A percentile compares a stretch with the other conserved stretches of the same genome.
phyloP scores from a whole-genome alignment of 345 rosid genomes.

The Sisymbrium altissimum region DNA sequence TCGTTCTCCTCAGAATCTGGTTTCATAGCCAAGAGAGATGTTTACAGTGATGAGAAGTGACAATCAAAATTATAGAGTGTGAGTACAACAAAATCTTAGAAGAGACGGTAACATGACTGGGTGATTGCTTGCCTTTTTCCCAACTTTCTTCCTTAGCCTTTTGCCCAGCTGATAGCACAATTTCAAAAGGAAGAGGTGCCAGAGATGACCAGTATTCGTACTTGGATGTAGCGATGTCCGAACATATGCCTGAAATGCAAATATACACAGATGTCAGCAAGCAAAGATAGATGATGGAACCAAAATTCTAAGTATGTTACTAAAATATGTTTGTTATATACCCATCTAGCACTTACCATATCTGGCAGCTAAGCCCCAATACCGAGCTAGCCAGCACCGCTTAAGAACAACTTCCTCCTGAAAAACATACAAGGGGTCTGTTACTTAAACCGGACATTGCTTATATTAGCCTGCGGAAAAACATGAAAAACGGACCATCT shows the following conservation, averaged over 20 bases:
- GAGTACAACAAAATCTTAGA: conserved; percentile 2
- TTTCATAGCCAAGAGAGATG: conserved; percentile 2
- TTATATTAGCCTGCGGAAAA: background rate
- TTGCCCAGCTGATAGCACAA: conserved; percentile 96
- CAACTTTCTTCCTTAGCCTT: conserved; percentile 85
- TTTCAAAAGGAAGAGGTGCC: conserved; percentile 97
- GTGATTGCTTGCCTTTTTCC: conserved; percentile 60
- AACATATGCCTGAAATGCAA: conserved; percentile 71
- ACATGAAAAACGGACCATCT: conserved; percentile 69
- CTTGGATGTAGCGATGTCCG: conserved; percentile 83
- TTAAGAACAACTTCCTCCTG: conserved; percentile 99
- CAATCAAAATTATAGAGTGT: background rate
- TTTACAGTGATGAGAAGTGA: conserved; percentile 5
- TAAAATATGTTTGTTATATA: conserved; percentile 11
- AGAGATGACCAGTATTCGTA: conserved; percentile 97
- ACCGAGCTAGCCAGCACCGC: conserved; percentile 99
- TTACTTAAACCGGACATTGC: background rate
- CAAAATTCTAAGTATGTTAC: background rate
- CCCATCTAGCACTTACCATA: conserved; percentile 52
- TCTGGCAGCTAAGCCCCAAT: conserved; percentile 95
- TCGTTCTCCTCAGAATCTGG: conserved; percentile 66
- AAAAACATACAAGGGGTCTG: conserved; percentile 32
- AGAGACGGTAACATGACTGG: conserved; percentile 12
- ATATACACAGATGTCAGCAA: conserved; percentile 15
- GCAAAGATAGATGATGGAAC: background rate